These are phyloP conservation scores for Umbelopsis sp. DNA, from an alignment of 192 early-diverging fungal species.

Conservation along the genomic window DNA sequence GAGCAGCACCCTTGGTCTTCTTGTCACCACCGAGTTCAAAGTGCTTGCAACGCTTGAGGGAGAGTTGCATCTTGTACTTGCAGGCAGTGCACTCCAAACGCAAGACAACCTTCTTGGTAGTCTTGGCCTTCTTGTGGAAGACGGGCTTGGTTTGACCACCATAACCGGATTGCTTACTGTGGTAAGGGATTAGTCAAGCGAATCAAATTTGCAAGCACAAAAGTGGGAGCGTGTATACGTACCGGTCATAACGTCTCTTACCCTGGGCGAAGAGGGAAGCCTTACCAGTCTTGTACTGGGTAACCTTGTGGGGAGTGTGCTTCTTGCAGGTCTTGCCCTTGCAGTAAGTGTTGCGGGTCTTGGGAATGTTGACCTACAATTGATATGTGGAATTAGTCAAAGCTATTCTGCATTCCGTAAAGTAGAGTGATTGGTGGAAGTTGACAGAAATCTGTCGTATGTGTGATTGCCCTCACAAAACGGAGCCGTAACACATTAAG, in stretches of 20 bases:
- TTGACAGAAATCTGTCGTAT: too few relatives aligned
- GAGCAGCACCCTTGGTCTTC: slow-evolving; percentile 86
- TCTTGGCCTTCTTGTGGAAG: slow-evolving; percentile 99
- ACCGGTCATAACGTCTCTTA: slow-evolving; percentile 52
- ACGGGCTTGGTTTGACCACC: slow-evolving; percentile 99
- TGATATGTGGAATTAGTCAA: neutral
- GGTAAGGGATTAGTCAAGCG: neutral
- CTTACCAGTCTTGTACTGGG: slow-evolving; percentile 99
- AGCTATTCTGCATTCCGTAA: neutral
- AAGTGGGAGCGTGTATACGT: neutral
- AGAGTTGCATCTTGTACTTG: slow-evolving; percentile 98
- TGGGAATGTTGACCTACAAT: slow-evolving; percentile 94
- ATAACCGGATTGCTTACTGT: slow-evolving; percentile 94
- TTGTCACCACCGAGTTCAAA: slow-evolving; percentile 99
- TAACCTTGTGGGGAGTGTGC: slow-evolving; percentile 99
- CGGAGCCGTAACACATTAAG: too few relatives aligned
- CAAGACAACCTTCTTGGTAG: slow-evolving; percentile 99
- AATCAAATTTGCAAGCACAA: neutral
- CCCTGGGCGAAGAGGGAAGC: slow-evolving; percentile 98
- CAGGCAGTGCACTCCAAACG: slow-evolving; percentile 97
- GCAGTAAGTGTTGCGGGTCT: slow-evolving; percentile 99
- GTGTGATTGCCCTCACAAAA: too few relatives aligned
- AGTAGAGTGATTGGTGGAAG: neutral
- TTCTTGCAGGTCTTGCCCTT: slow-evolving; percentile 94
- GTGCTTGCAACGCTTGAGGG: slow-evolving; percentile 99